Evolutionary conservation across 139 green algal species (phyloP).

Genomic region (Micromonas commoda): DNA sequence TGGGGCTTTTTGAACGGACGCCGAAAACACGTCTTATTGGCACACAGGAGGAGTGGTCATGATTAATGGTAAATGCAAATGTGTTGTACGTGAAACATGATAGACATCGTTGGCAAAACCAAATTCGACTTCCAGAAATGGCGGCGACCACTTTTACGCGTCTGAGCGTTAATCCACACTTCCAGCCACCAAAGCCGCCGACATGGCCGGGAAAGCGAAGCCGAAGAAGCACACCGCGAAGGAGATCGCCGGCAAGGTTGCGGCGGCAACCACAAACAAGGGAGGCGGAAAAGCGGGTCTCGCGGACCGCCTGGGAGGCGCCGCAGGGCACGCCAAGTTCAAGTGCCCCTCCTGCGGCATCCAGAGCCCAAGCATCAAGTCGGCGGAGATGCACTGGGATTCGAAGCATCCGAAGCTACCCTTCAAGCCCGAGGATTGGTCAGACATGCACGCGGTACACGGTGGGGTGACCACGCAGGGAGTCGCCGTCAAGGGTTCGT

Average conservation of each 20-base stretch:
- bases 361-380: conserved; percentile 19
- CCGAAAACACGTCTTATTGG: too few species aligned
- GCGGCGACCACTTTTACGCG: too few species aligned
- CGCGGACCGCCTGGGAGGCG: conserved; percentile 61
- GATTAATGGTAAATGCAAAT: too few species aligned
- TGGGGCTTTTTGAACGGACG: too few species aligned
- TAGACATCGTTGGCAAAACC: too few species aligned
- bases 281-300: conserved; percentile 61
- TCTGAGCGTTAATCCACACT: too few species aligned
- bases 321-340: conserved; percentile 70
- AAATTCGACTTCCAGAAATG: too few species aligned
- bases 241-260: conserved; percentile 53
- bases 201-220: conserved; percentile 64
- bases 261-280: conserved; percentile 51
- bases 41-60: too few species aligned
- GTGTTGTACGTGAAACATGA: too few species aligned
- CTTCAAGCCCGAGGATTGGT: conserved; percentile 54
- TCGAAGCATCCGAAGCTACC: conserved; percentile 70
- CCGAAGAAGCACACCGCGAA: conserved; percentile 70
- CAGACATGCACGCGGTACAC: conserved; percentile 47
- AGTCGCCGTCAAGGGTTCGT: conserved; percentile 56
- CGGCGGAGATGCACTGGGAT: conserved; percentile 51
- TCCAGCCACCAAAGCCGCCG: too few species aligned
- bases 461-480: conserved; percentile 62
- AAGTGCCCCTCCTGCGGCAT: conserved; percentile 51